Conservation (phyloP, 768 basidiomycete species). For the Suillus variegatus region DNA sequence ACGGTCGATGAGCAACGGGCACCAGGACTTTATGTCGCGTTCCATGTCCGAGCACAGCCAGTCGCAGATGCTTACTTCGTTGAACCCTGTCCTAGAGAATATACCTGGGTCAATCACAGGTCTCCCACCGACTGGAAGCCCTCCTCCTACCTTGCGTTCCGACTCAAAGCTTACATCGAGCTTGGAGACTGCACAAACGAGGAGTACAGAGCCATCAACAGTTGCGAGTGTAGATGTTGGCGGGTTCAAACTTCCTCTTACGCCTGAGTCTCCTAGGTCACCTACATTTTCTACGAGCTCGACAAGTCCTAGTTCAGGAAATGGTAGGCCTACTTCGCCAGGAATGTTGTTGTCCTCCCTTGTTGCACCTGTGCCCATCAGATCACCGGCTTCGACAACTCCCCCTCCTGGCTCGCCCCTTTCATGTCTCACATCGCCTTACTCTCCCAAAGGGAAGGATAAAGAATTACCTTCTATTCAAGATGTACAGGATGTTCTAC, state of each 20-base stretch:
- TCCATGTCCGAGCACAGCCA: constrained; percentile 6
- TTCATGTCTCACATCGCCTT: constrained; percentile 39
- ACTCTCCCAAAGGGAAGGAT: constrained; percentile 27
- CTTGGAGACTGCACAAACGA: constrained; percentile 20
- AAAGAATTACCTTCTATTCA: constrained; percentile 36
- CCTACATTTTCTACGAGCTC: constrained; percentile 5
- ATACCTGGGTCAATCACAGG: constrained; percentile 20
- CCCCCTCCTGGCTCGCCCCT: constrained; percentile 23
- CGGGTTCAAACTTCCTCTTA: constrained; percentile 33
- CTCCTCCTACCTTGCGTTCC: constrained; percentile 35
- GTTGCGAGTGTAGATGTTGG: constrained; percentile 25
- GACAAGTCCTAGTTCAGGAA: constrained; percentile 1
- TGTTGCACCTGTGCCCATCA: constrained; percentile 12
- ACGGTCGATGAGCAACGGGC: constrained; percentile 1
- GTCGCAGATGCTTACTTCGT: background rate
- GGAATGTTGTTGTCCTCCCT: constrained; percentile 1
- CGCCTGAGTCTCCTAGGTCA: constrained; percentile 26
- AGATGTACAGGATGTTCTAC: constrained; percentile 20
- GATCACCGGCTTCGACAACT: constrained; percentile 18
- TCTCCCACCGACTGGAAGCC: constrained; percentile 24
- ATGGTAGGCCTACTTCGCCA: background rate
- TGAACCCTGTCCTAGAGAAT: constrained; percentile 18
- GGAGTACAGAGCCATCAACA: constrained; percentile 21
- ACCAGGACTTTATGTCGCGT: constrained; percentile 2
- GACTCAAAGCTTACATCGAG: constrained; percentile 41